These are phyloP conservation scores for Quercus cerris DNA, from an alignment of 306 rosid genomes.

Conservation along the genomic window DNA sequence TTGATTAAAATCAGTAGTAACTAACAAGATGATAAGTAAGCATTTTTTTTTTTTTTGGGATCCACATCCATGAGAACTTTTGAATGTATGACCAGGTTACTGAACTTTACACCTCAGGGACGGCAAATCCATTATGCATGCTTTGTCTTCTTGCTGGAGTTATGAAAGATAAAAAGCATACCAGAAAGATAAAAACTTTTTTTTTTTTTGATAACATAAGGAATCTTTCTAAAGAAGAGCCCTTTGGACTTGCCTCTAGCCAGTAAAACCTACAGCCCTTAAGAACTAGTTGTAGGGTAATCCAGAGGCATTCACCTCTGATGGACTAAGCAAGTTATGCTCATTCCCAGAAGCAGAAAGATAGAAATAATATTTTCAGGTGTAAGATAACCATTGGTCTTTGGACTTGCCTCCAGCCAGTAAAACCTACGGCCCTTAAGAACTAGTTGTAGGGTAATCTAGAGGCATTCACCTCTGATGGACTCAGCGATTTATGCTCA, in stretches of 20 bases:
- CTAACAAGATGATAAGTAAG: background rate
- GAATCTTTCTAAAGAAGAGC: too few relatives aligned
- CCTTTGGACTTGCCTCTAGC: too few relatives aligned
- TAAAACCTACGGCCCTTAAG: too few relatives aligned
- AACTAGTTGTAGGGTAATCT: too few relatives aligned
- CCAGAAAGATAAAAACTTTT: background rate
- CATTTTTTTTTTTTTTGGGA: background rate
- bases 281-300: too few relatives aligned
- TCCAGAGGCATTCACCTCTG: too few relatives aligned
- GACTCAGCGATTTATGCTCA: background rate
- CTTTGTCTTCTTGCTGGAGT: background rate
- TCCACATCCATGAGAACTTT: background rate
- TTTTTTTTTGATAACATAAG: too few relatives aligned
- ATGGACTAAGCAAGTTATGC: too few relatives aligned
- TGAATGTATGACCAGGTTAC: background rate
- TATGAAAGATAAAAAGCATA: background rate
- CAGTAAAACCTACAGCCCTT: too few relatives aligned
- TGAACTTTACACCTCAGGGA: background rate
- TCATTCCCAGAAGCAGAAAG: too few relatives aligned
- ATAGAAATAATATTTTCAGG: background rate
- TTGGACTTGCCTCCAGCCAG: background rate
- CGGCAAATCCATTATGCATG: background rate
- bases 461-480: too few relatives aligned
- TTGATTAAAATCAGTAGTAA: background rate
- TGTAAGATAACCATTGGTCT: background rate